Percentiles rank a stretch among this genome's conserved stretches.
Conservation (phyloP, 1,139 yeast species). For the Kodamaea plutei region DNA sequence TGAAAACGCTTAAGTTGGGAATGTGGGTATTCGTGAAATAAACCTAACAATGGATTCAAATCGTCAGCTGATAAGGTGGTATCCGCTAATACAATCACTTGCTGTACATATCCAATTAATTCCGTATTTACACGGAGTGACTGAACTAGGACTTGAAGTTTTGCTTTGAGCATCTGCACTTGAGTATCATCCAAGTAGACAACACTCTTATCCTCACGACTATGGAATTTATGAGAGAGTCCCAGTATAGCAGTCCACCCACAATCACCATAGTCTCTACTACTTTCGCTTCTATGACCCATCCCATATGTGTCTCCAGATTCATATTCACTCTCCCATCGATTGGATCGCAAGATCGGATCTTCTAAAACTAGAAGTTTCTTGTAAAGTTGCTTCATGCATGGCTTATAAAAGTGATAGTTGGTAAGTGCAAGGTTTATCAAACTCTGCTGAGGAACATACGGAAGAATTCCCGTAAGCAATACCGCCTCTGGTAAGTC, state of each 20-base stretch:
- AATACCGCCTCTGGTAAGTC: no score
- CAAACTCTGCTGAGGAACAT: slow-evolving; percentile 32
- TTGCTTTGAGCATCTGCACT: slow-evolving; percentile 25
- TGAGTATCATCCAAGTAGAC: slow-evolving; percentile 12
- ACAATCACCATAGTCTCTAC: no score
- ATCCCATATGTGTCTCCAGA: no score
- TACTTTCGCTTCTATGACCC: no score
- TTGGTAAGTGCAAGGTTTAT: slow-evolving; percentile 36
- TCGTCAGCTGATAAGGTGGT: slow-evolving; percentile 5
- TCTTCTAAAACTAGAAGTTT: slow-evolving; percentile 23
- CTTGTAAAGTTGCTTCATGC: slow-evolving; percentile 28
- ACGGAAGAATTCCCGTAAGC: slow-evolving; percentile 10
- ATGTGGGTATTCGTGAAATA: slow-evolving; percentile 3
- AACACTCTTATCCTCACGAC: slow-evolving; percentile 7
- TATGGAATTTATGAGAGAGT: slow-evolving; percentile 12
- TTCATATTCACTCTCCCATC: slow-evolving; percentile 10
- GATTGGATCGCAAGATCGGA: slow-evolving; percentile 17
- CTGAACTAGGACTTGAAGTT: slow-evolving; percentile 23
- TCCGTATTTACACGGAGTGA: slow-evolving; percentile 27
- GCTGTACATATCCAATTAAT: slow-evolving; percentile 21
- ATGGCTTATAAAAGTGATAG: slow-evolving; percentile 34
- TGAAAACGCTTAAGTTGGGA: slow-evolving; percentile 12
- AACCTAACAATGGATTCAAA: slow-evolving; percentile 10
- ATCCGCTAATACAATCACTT: slow-evolving; percentile 16
- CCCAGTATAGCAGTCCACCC: slow-evolving; percentile 29